Conservation (phyloP, 306 rosid genomes). For the Lagenaria siceraria region DNA sequence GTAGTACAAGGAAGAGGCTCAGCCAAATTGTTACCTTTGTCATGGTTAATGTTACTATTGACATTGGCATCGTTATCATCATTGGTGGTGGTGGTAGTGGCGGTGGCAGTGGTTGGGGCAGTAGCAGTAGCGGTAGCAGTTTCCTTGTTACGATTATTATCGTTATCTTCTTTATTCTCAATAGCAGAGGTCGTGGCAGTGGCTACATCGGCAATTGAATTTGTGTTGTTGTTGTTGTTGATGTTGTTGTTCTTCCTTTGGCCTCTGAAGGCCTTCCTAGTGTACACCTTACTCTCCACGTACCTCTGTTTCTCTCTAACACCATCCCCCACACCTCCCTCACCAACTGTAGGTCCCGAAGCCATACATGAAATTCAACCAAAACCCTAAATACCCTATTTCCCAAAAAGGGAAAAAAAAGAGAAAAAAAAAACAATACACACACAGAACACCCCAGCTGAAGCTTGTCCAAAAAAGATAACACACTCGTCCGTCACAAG, state of each 20-base stretch:
- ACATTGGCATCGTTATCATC: neutral
- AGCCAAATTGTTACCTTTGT: slow-evolving; percentile 9
- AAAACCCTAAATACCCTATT: slow-evolving; percentile 52
- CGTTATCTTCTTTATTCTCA: neutral
- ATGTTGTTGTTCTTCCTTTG: slow-evolving; percentile 24
- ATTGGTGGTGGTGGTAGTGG: neutral
- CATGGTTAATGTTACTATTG: neutral
- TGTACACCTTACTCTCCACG: slow-evolving; percentile 54
- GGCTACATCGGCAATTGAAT: neutral
- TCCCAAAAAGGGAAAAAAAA: neutral
- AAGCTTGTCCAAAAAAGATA: neutral
- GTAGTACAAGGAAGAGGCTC: slow-evolving; percentile 5
- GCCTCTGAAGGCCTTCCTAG: slow-evolving; percentile 52
- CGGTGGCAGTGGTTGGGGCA: neutral
- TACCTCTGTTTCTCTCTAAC: slow-evolving; percentile 42
- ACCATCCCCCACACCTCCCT: slow-evolving; percentile 58
- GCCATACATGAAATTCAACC: slow-evolving; percentile 61
- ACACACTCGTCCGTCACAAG: neutral
- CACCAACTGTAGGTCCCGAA: slow-evolving; percentile 65
- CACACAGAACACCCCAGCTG: slow-evolving; percentile 14
- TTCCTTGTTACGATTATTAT: neutral
- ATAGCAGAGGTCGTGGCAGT: neutral
- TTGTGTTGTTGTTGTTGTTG: slow-evolving; percentile 6
- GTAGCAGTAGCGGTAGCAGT: neutral
- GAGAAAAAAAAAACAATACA: too few species aligned